A percentile compares a stretch with the other conserved stretches of the same genome.
Conservation (phyloP, 805 yeast genomes). For the Kodamaea restingae region DNA sequence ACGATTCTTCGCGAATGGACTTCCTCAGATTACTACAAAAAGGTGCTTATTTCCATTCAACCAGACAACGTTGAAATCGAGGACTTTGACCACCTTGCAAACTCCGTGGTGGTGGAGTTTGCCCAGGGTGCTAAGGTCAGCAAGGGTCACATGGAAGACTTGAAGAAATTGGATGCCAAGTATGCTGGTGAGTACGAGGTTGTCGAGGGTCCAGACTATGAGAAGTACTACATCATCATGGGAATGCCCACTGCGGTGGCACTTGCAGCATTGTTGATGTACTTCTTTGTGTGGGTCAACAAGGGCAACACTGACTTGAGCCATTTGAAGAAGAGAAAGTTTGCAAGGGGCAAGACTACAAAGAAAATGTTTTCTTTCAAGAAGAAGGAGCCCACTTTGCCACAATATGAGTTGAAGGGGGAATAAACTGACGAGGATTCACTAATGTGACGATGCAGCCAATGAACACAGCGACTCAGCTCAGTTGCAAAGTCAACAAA, state of each 20-base stretch:
- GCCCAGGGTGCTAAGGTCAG: conserved; percentile 52
- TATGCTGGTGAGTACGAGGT: conserved; percentile 31
- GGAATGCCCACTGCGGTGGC: conserved; percentile 65
- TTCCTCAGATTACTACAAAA: conserved; percentile 43
- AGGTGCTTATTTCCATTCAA: conserved; percentile 66
- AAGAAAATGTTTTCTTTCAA: conserved; percentile 25
- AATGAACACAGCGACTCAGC: too few relatives aligned
- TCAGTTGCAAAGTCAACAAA: too few relatives aligned
- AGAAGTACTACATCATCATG: conserved; percentile 60
- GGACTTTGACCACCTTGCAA: conserved; percentile 52
- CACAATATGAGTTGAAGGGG: conserved; percentile 23
- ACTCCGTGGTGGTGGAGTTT: conserved; percentile 42
- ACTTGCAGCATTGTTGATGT: conserved; percentile 58
- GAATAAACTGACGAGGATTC: conserved; percentile 10
- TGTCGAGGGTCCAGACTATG: conserved; percentile 49
- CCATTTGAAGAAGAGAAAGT: conserved; percentile 31
- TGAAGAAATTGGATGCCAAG: conserved; percentile 35
- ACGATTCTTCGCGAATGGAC: conserved; percentile 65
- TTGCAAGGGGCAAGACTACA: conserved; percentile 21
- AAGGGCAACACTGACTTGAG: conserved; percentile 40
- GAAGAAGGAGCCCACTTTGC: too few relatives aligned
- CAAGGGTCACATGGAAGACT: conserved; percentile 43
- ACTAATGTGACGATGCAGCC: too few relatives aligned
- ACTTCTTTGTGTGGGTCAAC: conserved; percentile 56
- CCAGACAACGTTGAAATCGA: conserved; percentile 64